These are phyloP conservation scores for Clitopilus hobsonii DNA, from an alignment of 768 basidiomycete genomes.

Conservation along the genomic window DNA sequence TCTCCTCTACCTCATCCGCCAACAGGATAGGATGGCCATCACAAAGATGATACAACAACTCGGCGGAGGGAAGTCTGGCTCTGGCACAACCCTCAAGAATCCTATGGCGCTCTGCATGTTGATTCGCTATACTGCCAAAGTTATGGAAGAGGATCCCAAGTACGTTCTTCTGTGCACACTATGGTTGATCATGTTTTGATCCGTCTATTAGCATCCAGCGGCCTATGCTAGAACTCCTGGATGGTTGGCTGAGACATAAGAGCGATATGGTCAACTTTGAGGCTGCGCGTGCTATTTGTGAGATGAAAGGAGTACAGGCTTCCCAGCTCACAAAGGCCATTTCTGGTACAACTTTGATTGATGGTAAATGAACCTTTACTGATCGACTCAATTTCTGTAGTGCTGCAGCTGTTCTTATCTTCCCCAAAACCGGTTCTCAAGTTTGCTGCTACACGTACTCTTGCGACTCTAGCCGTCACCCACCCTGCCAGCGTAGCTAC, in stretches of 20 bases:
- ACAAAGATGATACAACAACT: constrained; percentile 99
- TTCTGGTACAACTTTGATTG: constrained; percentile 57
- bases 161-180: constrained; percentile 35
- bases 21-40: constrained; percentile 98
- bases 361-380: constrained; percentile 3
- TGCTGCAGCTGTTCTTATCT: constrained; percentile 92
- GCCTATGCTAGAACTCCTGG: constrained; percentile 90
- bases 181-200: background rate
- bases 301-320: constrained; percentile 81
- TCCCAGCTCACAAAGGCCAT: constrained; percentile 84
- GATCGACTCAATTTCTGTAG: constrained; percentile 31
- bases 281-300: constrained; percentile 95
- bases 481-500: constrained; percentile 84
- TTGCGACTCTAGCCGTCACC: constrained; percentile 81
- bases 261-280: constrained; percentile 99
- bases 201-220: constrained; percentile 64
- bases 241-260: constrained; percentile 95
- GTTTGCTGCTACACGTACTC: constrained; percentile 94
- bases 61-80: constrained; percentile 81
- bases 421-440: constrained; percentile 94
- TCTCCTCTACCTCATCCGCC: constrained; percentile 88
- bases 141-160: constrained; percentile 99
- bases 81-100: constrained; percentile 84
- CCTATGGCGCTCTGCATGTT: constrained; percentile 98
- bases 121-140: constrained; percentile 96